phyloP scores from a whole-genome alignment of 1,284 basidiomycete genomes.

The Melampsora abietis-canadensis region DNA sequence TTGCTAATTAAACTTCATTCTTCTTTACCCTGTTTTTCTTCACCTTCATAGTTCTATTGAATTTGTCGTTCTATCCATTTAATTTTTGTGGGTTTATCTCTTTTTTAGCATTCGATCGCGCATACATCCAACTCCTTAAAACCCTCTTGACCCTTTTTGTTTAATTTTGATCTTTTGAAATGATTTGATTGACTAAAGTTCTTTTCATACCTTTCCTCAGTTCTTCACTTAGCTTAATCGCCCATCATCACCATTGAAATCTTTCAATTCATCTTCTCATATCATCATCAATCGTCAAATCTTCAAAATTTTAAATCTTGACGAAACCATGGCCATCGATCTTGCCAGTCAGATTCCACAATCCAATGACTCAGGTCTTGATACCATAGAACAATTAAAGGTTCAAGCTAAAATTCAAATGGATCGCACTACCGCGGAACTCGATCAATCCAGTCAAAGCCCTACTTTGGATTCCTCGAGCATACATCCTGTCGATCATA shows the following conservation, averaged over 20 bases:
- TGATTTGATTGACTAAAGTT: neutral
- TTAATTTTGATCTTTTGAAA: neutral
- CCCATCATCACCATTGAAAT: neutral
- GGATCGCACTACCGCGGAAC: neutral
- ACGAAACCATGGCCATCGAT: neutral
- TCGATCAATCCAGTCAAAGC: neutral
- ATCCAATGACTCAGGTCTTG: neutral
- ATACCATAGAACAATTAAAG: slow-evolving; percentile 1
- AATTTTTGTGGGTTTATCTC: slow-evolving; percentile 13
- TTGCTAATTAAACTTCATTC: neutral
- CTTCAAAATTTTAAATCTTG: neutral
- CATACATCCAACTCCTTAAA: slow-evolving; percentile 1
- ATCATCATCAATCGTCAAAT: neutral
- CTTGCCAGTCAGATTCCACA: neutral
- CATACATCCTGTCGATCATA: neutral
- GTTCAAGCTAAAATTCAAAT: slow-evolving; percentile 5
- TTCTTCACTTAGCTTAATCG: neutral
- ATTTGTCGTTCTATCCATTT: neutral
- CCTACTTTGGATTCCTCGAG: neutral
- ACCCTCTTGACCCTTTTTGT: neutral
- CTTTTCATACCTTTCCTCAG: neutral
- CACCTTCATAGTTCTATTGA: neutral
- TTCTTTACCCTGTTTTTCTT: neutral
- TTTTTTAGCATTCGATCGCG: neutral
- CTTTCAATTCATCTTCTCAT: neutral